A percentile compares a stretch with the other conserved stretches of the same genome.
Conservation (phyloP, 495 filamentous ascomycete genomes). For the Hypoxylon crocopeplum region DNA sequence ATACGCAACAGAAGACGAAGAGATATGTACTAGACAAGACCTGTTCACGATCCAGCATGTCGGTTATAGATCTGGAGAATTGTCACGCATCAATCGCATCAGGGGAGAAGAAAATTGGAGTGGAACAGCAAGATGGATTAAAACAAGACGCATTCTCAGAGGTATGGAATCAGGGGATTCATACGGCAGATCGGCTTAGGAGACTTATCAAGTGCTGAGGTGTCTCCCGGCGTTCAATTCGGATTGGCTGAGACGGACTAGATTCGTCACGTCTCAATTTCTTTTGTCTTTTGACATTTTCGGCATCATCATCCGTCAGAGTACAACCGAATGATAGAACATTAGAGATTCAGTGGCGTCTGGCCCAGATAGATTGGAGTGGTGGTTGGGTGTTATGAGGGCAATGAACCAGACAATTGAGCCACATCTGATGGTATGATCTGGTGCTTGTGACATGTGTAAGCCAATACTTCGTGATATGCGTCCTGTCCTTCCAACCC, state of each 20-base stretch:
- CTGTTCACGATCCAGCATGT: no score
- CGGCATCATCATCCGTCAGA: background rate
- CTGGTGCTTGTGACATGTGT: no score
- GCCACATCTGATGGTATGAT: background rate
- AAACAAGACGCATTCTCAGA: slow-evolving; percentile 3
- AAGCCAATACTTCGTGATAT: no score
- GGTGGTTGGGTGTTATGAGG: no score
- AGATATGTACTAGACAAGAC: no score
- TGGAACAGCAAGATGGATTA: no score
- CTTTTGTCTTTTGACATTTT: slow-evolving; percentile 19
- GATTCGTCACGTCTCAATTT: slow-evolving; percentile 18
- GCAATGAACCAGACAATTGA: no score
- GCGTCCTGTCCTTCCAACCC: background rate
- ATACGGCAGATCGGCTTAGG: slow-evolving; percentile 28
- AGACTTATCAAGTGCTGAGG: slow-evolving; percentile 60
- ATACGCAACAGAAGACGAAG: background rate
- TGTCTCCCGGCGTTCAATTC: slow-evolving; percentile 51
- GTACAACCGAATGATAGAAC: no score
- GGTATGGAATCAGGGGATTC: background rate
- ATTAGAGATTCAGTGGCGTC: no score
- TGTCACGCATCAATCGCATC: background rate
- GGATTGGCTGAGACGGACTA: slow-evolving; percentile 9
- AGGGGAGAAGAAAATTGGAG: slow-evolving; percentile 5
- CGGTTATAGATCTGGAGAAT: slow-evolving; percentile 6
- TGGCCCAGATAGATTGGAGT: no score